Base-by-base conservation (phyloP, 1,284 basidiomycete genomes). In the Trichosporon inkin region DNA sequence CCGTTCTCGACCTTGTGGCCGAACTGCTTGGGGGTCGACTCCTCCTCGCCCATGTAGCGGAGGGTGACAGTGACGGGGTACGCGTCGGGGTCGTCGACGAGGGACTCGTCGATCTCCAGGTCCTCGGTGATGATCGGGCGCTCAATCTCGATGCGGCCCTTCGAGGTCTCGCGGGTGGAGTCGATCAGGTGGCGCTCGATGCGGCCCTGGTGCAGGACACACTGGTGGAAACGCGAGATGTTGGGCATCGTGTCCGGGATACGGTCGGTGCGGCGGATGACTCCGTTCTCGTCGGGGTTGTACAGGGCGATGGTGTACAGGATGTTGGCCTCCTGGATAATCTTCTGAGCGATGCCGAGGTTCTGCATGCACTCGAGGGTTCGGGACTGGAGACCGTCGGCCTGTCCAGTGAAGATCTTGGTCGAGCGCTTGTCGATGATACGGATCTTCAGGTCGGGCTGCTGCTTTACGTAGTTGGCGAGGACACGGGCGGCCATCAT, bases 391-490 rank as follows among this genome's bases (percentile, higher is more conserved):
- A 64, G 57, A 20, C 62, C 62, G 54, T 64, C 62, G 20, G 62
- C 62, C 60, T 64, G 62, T 41, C 62, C 62, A 39, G 56, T 64
- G 62, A 54, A 64, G 57, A 64, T 37, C 62, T 64, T 64, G 47
- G 62, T 64, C 14, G 49, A 53, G 54, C 62, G 62, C 62, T 64
- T 64, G 59, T 64, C 62, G 62, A 64, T 61, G 57, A 64, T 61
- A 55, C 62, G 62, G 41, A 64, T 57, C 54, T 59, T 59, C 49
- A 64, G 59, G 57, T 61, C 55, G 59, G 62, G 62, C 40, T 64
- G 40, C 41, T 61, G 49, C 41, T 38, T 32, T 5, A 61, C 59
- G 35, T 58, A 61, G 54, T 61, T 51, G 56, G 62, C 22, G 32
- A 64, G 60, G 36, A 56, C 54, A 19, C 62, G 59, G 22, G 62